Evolutionary conservation across 2,329 filamentous ascomycete genomes (phyloP), one percentile per base, ranked within the genome.

Genomic region (Talaromyces sp.): DNA sequence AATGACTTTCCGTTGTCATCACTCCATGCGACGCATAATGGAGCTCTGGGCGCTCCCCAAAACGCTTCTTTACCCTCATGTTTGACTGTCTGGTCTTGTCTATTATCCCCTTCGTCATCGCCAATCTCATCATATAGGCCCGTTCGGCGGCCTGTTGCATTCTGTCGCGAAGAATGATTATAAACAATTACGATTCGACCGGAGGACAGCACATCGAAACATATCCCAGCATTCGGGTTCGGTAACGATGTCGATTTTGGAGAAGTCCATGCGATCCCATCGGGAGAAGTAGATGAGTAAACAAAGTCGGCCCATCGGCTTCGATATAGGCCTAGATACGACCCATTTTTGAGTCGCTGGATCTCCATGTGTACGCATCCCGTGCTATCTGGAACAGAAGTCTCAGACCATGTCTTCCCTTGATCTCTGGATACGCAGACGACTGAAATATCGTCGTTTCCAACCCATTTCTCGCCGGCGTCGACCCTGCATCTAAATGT

Each of bases 331-430:
- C 72, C 75, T 2, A 79, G 64, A 37, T 76, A 81, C 0, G 66
- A 66, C 0, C 68, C 66, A 1, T 68, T 62, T 0, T 68, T 67
- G 6, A 70, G 72, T 0, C 68, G 63, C 1, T 77, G 54, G 21
- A 80, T 77, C 40, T 78, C 78, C 79, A 81, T 81, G 63, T 81
- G 79, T 0, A 81, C 79, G 2, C 72, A 68, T 0, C 79, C 79
- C 1, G 70, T 69, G 7, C 76, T 77, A 0, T 76, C 71, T 0
- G 74, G 73, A 0, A 80, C 71, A 16, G 69, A 66, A 1, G 66
- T 76, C 63, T 80, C 79, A 0, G 55, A 60, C 79, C 79, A 81
- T 0, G 75, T 77, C 23, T 68, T 58, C 2, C 79, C 79, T 4
- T 70, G 66, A 21, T 81, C 77, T 2, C 65, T 60, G 1, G 75